A percentile compares a stretch with the other conserved stretches of the same genome.
phyloP scores from a whole-genome alignment of 148 eudicot species.

The Polygonum maritimum region DNA sequence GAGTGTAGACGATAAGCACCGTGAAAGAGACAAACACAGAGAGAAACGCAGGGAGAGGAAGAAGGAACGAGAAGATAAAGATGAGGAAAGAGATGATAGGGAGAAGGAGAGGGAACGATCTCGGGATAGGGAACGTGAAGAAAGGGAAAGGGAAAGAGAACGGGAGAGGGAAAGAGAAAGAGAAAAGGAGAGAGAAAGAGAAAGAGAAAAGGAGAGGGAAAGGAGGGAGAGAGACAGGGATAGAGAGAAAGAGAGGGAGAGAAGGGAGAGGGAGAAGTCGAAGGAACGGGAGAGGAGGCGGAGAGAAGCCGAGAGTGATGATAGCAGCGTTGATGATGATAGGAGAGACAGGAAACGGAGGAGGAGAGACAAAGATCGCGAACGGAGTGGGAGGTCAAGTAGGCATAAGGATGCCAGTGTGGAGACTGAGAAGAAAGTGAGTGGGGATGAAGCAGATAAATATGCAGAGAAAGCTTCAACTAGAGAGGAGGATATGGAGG shows the following conservation, averaged over 20 bases:
- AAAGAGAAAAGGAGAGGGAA: conserved; percentile 6
- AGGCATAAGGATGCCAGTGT: conserved; percentile 51
- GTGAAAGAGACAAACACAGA: conserved; percentile 23
- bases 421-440: conserved; percentile 33
- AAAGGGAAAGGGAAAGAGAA: conserved; percentile 2
- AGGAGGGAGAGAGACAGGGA: conserved; percentile 14
- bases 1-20: conserved; percentile 28
- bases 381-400: conserved; percentile 27
- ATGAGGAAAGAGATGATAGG: neutral
- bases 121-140: conserved; percentile 11
- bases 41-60: conserved; percentile 23
- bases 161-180: conserved; percentile 1
- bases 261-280: conserved; percentile 20
- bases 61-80: conserved; percentile 6
- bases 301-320: conserved; percentile 30
- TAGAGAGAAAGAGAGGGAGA: conserved; percentile 11
- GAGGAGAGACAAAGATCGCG: conserved; percentile 44
- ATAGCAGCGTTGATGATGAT: conserved; percentile 31
- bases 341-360: conserved; percentile 48
- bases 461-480: conserved; percentile 27
- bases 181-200: conserved; percentile 3
- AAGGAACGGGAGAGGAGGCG: conserved; percentile 33
- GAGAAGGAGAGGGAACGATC: conserved; percentile 1
- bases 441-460: conserved; percentile 32
- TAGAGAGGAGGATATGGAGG: conserved; percentile 64